Evolutionary conservation across 2,329 filamentous ascomycete species (phyloP), one percentile per base, ranked within the genome.

Genomic region (Xylariaceae sp.): DNA sequence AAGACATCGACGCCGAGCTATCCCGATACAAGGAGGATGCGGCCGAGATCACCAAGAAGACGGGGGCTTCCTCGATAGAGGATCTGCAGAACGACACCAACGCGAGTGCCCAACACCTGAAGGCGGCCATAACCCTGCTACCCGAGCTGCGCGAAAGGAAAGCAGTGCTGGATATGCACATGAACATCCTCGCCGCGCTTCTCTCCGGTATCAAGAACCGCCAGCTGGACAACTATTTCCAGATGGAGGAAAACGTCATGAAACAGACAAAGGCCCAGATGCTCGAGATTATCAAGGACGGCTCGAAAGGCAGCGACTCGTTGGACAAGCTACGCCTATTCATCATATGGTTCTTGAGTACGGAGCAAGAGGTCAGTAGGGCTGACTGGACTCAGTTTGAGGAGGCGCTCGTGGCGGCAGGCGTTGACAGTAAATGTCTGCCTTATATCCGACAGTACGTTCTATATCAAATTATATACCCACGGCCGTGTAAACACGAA

Each of bases 11-110:
- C 59, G 81, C 84, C 8, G 90, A 98, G 60, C 74, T 97, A 58
- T 90, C 86, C 38, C 83, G 87, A 49, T 98, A 97, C 66, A 95
- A 94, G 63, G 88, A 96, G 48, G 92, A 98, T 55, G 89, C 90
- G 2, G 86, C 83, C 38, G 88, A 94, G 14, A 85, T 98, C 41
- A 98, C 89, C 1, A 92, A 85, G 62, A 97, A 94, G 68, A 96
- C 92, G 0, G 92, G 92, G 4, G 88, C 89, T 11, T 87, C 85
- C 12, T 89, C 88, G 9, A 79, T 98, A 47, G 92, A 98, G 57
- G 90, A 97, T 59, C 71, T 98, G 6, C 84, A 92, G 53, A 88
- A 88, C 50, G 89, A 96, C 57, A 88, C 85, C 2, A 85, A 83
- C 52, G 82, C 88, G 27, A 94, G 88, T 41, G 89, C 92, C 12